Percentiles rank a stretch among this genome's conserved stretches.
These are phyloP conservation scores for Myxozyma neglecta DNA, from an alignment of 805 yeast genomes.

Conservation along the genomic window DNA sequence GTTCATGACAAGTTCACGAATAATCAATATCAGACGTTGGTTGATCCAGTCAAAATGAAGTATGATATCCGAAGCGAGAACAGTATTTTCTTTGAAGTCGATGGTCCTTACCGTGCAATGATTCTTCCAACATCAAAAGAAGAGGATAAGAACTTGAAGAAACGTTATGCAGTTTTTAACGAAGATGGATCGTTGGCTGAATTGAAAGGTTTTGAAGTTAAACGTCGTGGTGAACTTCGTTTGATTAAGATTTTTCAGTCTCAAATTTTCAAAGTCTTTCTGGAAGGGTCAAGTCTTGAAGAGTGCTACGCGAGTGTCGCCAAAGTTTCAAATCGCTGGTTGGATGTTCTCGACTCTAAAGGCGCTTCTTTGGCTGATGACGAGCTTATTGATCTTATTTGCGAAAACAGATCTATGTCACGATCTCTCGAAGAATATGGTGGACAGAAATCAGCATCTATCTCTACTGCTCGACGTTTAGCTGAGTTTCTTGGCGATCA, in stretches of 20 bases:
- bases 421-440: slow-evolving; percentile 87
- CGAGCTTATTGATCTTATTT: slow-evolving; percentile 89
- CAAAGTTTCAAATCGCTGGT: slow-evolving; percentile 90
- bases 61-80: slow-evolving; percentile 84
- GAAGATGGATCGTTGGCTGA: slow-evolving; percentile 93
- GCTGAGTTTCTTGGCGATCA: slow-evolving; percentile 95
- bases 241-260: slow-evolving; percentile 92
- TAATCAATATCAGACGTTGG: slow-evolving; percentile 86
- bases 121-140: slow-evolving; percentile 94
- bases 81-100: slow-evolving; percentile 95
- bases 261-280: slow-evolving; percentile 85
- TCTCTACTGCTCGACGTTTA: slow-evolving; percentile 88
- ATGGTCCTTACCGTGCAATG: slow-evolving; percentile 98
- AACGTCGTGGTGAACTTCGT: slow-evolving; percentile 94
- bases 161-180: slow-evolving; percentile 95
- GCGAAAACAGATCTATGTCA: slow-evolving; percentile 95
- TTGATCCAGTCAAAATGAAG: slow-evolving; percentile 63
- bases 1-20: slow-evolving; percentile 92
- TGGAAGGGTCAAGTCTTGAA: slow-evolving; percentile 79
- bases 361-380: slow-evolving; percentile 90
- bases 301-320: slow-evolving; percentile 88
- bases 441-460: slow-evolving; percentile 87
- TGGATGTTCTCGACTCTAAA: slow-evolving; percentile 84
- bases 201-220: slow-evolving; percentile 92
- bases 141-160: slow-evolving; percentile 94